Conservation (phyloP, 2,329 filamentous ascomycete genomes). For the Xylariomycetidae sp. region DNA sequence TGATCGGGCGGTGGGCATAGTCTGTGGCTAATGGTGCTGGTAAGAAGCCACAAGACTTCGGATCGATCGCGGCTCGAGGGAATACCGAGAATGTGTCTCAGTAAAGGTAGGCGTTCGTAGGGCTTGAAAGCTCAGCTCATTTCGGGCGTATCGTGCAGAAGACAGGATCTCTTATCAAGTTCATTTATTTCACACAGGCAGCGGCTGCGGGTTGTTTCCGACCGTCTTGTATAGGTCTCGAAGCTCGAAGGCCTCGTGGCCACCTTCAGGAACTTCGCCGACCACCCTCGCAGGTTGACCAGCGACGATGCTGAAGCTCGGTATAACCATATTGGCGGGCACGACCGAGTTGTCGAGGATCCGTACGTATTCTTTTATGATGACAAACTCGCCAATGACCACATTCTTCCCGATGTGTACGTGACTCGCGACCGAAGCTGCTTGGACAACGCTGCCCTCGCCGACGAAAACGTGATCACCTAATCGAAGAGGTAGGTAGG, state of each 20-base stretch:
- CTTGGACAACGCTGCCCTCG: constrained; percentile 69
- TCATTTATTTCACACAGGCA: constrained; percentile 25
- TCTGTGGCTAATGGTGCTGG: too few species aligned
- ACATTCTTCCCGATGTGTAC: constrained; percentile 78
- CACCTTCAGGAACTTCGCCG: constrained; percentile 73
- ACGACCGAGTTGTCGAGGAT: constrained; percentile 82
- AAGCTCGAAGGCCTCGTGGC: constrained; percentile 59
- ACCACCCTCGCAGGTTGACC: constrained; percentile 75
- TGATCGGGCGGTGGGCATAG: too few species aligned
- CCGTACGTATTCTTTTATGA: constrained; percentile 89
- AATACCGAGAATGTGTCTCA: too few species aligned
- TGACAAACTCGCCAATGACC: constrained; percentile 78
- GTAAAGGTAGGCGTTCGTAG: too few species aligned
- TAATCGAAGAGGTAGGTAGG: constrained; percentile 85
- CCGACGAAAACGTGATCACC: constrained; percentile 94
- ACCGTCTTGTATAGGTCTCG: constrained; percentile 61
- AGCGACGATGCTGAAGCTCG: constrained; percentile 87
- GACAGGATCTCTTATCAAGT: neutral
- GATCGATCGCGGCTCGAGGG: too few species aligned
- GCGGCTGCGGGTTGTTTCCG: constrained; percentile 48
- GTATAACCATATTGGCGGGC: constrained; percentile 84
- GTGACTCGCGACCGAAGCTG: constrained; percentile 77
- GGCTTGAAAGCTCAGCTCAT: neutral
- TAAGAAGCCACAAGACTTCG: too few species aligned
- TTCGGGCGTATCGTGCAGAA: neutral